Percentiles rank a stretch among this genome's conserved stretches.
Evolutionary conservation across 192 early-diverging fungal species (phyloP).

Genomic region (Coemansia sp.): DNA sequence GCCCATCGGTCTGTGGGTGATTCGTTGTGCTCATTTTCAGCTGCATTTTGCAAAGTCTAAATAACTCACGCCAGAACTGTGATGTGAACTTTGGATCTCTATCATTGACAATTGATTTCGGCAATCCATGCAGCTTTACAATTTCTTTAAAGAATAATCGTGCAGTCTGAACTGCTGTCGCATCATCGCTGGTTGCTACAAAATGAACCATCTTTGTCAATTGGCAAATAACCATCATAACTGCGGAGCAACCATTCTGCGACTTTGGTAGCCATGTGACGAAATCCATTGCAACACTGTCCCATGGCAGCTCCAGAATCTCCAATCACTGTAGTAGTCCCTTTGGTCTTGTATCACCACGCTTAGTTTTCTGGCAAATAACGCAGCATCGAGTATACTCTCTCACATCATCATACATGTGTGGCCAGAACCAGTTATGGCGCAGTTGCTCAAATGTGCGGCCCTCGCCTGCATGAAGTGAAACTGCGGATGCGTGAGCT

Average conservation of each 20-base stretch:
- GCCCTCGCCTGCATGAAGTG: slow-evolving; percentile 14
- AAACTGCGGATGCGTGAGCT: background rate
- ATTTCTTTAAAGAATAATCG: slow-evolving; percentile 4
- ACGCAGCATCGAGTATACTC: background rate
- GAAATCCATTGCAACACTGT: slow-evolving; percentile 4
- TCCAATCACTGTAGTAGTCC: slow-evolving; percentile 1
- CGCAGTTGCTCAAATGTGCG: background rate
- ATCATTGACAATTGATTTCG: background rate
- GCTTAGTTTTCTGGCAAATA: too few species aligned
- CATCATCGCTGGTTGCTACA: slow-evolving; percentile 1
- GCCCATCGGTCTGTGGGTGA: slow-evolving; percentile 8
- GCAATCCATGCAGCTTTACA: background rate
- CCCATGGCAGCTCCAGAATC: background rate
- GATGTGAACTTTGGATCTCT: slow-evolving; percentile 5
- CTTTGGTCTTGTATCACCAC: too few species aligned
- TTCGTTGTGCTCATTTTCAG: slow-evolving; percentile 1
- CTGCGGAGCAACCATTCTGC: background rate
- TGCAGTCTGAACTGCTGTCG: background rate
- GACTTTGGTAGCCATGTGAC: background rate
- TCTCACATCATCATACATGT: slow-evolving; percentile 3
- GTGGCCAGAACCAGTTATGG: slow-evolving; percentile 5
- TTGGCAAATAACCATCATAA: slow-evolving; percentile 2
- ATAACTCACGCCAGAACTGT: slow-evolving; percentile 1
- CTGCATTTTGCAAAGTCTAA: background rate
- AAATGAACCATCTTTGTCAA: slow-evolving; percentile 12